These are phyloP conservation scores for Entamoeba invadens DNA, from an alignment of 208 protist species.

Conservation along the genomic window DNA sequence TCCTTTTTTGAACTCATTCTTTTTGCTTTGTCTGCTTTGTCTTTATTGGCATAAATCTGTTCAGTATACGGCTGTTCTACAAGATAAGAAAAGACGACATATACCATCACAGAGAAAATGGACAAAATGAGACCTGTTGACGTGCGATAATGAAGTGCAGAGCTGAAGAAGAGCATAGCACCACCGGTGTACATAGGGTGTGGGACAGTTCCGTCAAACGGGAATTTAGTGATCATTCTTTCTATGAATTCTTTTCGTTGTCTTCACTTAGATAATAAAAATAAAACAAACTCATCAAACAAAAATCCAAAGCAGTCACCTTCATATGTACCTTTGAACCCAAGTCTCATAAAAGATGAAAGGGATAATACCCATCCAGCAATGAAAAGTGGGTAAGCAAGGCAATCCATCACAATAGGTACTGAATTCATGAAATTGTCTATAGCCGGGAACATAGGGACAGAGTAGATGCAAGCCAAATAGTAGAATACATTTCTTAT, in stretches of 20 bases:
- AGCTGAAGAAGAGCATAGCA: neutral
- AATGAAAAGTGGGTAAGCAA: neutral
- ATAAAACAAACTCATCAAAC: neutral
- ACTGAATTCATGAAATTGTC: neutral
- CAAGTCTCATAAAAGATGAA: neutral
- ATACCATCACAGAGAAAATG: neutral
- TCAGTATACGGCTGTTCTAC: neutral
- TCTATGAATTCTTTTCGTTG: neutral
- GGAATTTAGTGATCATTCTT: neutral
- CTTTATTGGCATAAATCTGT: neutral
- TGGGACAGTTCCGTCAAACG: neutral
- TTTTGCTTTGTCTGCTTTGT: too few relatives aligned
- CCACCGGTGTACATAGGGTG: neutral
- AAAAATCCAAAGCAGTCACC: neutral
- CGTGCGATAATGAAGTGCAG: neutral
- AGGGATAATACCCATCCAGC: neutral
- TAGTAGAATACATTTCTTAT: neutral
- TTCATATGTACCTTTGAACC: neutral
- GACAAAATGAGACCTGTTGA: neutral
- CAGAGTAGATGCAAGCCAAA: neutral
- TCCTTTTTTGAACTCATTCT: neutral
- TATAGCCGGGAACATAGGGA: neutral
- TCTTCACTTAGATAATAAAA: neutral
- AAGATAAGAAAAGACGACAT: neutral
- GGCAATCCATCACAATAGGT: neutral